Base-by-base conservation (phyloP, 306 rosid genomes). In the Benincasa hispida region DNA sequence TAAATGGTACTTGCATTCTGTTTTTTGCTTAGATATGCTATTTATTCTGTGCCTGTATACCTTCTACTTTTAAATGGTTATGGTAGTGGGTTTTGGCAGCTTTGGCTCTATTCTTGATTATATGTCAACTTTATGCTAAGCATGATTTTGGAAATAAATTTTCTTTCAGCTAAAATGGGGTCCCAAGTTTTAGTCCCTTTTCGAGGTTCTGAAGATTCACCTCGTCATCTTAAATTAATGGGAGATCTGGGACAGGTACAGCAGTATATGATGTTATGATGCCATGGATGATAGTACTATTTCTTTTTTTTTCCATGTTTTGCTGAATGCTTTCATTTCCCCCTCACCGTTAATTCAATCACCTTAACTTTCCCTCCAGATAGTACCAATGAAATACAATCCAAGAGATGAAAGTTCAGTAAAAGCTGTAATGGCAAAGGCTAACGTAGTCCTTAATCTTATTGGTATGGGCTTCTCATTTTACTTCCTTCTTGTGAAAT, bases 211-310 rank as follows among this genome's bases (percentile, higher is more conserved):
- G 99, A 94, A 85, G 99, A 94, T 86, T 77, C 84, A 66, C 98
- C 81, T 55, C 99, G 99, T 30, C 98, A 94, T 81, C 93, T 94
- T 69, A 94, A 94, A 87, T 84, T 94, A 83, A 94, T 92, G 99
- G 99, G 99, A 47, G 99, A 94, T 87, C 84, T 94, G 83, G 99
- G 99, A 82, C 99, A 94, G 99, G 99, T 94, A 87, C 51, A 81
- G 75, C 72, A 10, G 56, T 60, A 67, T 51, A 75, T 66, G 47
- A 27, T 77, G 39, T 83, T 30, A 5, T 32, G 35, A 30, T 61
- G 41, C 39, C n/a, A 39, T 56, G 22, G 68, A 60, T 45, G 39
- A 58, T 57, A 5, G 56, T 3, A 39, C 30, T 45, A 30, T 61
- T 37, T 25, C 24, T 73, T 76, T 72, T 73, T 76, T 72, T 35